Conservation (phyloP, 768 basidiomycete species). For the Strobilomyces dryophilus region DNA sequence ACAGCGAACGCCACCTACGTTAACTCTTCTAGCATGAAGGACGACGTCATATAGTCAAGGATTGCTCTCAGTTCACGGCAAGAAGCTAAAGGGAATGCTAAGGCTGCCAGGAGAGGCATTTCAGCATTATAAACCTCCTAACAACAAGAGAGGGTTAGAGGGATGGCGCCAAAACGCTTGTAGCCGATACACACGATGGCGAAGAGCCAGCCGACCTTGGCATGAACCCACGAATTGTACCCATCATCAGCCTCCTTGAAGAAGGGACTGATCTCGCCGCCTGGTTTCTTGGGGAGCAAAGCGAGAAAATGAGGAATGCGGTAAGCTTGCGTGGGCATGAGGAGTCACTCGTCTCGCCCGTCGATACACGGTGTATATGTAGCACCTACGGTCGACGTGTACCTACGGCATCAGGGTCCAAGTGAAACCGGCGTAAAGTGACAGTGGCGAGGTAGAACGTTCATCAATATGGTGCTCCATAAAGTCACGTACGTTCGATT, state of each 20-base stretch:
- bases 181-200: conserved; percentile 14
- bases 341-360: neutral
- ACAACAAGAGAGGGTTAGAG: neutral
- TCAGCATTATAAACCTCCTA: conserved; percentile 27
- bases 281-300: conserved; percentile 25
- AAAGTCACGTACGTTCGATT: no score
- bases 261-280: conserved; percentile 23
- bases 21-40: conserved; percentile 30
- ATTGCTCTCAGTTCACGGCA: conserved; percentile 20
- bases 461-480: no score
- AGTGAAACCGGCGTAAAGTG: conserved; percentile 15
- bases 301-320: conserved; percentile 24
- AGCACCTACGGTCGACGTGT: neutral
- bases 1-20: conserved; percentile 15
- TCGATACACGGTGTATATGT: conserved; percentile 12
- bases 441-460: conserved; percentile 2
- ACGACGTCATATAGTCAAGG: conserved; percentile 26
- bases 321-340: conserved; percentile 19
- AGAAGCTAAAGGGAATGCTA: conserved; percentile 23
- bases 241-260: conserved; percentile 21
- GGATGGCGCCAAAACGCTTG: neutral
- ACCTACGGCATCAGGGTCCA: conserved; percentile 2
- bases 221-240: conserved; percentile 22
- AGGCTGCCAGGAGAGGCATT: conserved; percentile 23
- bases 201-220: conserved; percentile 21